Conservation (phyloP, 1,139 yeast species). For the Geotrichum candidum region DNA sequence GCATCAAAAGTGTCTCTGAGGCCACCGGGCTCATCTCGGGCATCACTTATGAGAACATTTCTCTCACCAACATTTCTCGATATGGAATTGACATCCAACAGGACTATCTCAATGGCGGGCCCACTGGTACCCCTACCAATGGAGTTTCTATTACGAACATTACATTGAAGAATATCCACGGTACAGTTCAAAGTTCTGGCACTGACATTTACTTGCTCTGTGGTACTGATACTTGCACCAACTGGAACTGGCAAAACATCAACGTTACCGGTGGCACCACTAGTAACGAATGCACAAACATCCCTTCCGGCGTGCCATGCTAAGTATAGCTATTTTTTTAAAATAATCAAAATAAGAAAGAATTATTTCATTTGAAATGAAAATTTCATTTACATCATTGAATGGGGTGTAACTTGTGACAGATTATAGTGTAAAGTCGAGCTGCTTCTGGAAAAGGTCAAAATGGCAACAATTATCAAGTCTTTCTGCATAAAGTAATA, state of each 20-base stretch:
- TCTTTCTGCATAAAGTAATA: too few species aligned
- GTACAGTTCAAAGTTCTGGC: not conserved
- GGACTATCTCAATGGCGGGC: slow-evolving; percentile 6
- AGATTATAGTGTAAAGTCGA: too few species aligned
- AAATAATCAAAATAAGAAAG: too few species aligned
- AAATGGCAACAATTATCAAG: too few species aligned
- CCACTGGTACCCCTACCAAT: slow-evolving; percentile 8
- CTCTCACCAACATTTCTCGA: slow-evolving; percentile 4
- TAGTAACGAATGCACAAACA: slow-evolving; percentile 1
- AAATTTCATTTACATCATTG: too few species aligned
- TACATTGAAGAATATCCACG: not conserved
- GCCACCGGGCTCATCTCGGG: slow-evolving; percentile 1
- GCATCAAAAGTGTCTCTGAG: not conserved
- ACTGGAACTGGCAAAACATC: slow-evolving; percentile 2
- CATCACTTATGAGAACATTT: slow-evolving; percentile 4
- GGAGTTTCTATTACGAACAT: not conserved
- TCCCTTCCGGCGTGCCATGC: slow-evolving; percentile 5
- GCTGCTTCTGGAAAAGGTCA: too few species aligned
- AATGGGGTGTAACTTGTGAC: too few species aligned
- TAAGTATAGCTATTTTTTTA: not conserved
- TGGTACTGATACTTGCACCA: slow-evolving; percentile 2
- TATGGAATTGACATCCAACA: slow-evolving; percentile 7
- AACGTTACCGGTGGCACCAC: slow-evolving; percentile 2
- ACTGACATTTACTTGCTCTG: slow-evolving; percentile 5
- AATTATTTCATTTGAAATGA: too few species aligned